Base-by-base conservation (phyloP, 75 land plant genomes). In the Cupressus sempervirens region DNA sequence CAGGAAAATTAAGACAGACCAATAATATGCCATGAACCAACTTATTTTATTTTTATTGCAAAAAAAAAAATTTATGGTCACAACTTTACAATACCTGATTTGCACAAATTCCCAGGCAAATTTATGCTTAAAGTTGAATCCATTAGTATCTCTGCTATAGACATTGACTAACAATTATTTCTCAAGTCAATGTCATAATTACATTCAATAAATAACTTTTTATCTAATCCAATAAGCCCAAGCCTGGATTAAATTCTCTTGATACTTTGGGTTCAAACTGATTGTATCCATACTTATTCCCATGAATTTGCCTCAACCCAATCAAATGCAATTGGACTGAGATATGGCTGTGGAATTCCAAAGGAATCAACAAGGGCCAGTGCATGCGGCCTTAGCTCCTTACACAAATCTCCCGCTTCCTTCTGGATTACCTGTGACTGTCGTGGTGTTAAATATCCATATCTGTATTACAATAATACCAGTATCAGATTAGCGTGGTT, bases 291-390 rank as follows among this genome's bases (percentile, higher is more conserved):
- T 23, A 10, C 48, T 43, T 20, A 36, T 41, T 79, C 46, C 96
- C 94, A 95, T 12, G 98, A 90, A 76, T 97, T 94, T 54, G 91
- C 91, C 41, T 91, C 95, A 56, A 97, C 84, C 99, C 99, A 97
- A 77, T 97, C 90, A 83, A 90, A 95, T 20, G 98, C 98, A 74
- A 98, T 91, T 16, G 99, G 98, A 68, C 95, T 86, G 80, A 98
- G 89, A 48, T 92, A 92, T 23, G 93, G 86, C 85, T 92, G 94
- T 15, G 99, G 99, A 32, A 98, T 92, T 52, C 99, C 99, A 82
- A 96, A 94, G 36, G 98, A 93, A 81, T 88, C 91, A 40, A 98
- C 98, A 36, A 98, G 76, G 23, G 91, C 81, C 34, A 98, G 92
- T 23, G 95, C 94, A 83, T 96, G 95, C 16, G 99, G 99, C 83